phyloP scores from a whole-genome alignment of 306 rosid genomes.

The Rosa lucieae region DNA sequence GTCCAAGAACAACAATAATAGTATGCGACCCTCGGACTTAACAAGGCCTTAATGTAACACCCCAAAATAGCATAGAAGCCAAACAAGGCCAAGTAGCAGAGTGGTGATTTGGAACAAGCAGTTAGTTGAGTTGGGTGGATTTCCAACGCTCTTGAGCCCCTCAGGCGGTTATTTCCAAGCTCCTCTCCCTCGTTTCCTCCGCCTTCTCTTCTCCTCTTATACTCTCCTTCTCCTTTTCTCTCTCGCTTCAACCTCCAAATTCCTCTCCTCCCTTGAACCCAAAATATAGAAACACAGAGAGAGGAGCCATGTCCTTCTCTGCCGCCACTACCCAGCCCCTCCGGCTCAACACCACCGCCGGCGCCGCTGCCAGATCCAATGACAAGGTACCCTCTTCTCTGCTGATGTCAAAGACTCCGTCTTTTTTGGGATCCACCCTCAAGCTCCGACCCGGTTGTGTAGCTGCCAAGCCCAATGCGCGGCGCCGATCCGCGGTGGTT shows the following conservation, averaged over 20 bases:
- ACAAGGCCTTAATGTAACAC: background rate
- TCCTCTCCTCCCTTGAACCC: background rate
- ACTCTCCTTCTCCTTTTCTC: background rate
- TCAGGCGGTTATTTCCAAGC: conserved; percentile 61
- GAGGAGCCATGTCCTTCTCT: conserved; percentile 61
- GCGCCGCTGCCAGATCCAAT: conserved; percentile 67
- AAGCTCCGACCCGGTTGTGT: conserved; percentile 50
- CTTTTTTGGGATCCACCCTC: conserved; percentile 72
- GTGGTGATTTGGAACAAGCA: background rate
- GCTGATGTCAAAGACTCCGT: conserved; percentile 31
- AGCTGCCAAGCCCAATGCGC: conserved; percentile 20
- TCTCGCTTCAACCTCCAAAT: background rate
- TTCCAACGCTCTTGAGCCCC: background rate
- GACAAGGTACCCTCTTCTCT: conserved; percentile 32
- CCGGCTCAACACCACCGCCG: conserved; percentile 44
- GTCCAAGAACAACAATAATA: background rate
- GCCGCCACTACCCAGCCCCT: conserved; percentile 62
- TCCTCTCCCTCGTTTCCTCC: conserved; percentile 65
- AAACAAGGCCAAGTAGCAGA: background rate
- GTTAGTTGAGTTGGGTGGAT: conserved; percentile 28
- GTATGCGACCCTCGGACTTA: background rate
- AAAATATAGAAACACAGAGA: background rate
- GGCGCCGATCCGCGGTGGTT: conserved; percentile 51
- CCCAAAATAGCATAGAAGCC: background rate
- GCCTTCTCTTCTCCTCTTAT: conserved; percentile 33